These are phyloP conservation scores for Podila horticola DNA, from an alignment of 192 early-diverging fungal species.

Conservation along the genomic window DNA sequence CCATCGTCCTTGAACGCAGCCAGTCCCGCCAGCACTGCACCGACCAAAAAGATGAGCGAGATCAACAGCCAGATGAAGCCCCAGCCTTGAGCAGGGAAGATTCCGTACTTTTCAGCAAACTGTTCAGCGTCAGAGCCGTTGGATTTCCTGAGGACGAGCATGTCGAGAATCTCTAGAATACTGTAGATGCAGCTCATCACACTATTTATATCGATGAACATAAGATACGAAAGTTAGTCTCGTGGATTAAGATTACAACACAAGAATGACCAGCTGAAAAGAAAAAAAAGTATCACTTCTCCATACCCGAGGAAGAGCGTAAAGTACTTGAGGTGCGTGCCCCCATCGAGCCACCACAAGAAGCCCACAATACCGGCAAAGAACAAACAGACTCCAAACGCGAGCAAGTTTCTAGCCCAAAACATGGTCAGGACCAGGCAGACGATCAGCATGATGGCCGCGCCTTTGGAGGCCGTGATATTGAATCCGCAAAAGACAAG, in stretches of 20 bases:
- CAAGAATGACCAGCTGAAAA: background rate
- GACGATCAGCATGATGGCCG: slow-evolving; percentile 85
- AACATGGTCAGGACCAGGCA: slow-evolving; percentile 83
- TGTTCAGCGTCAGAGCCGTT: slow-evolving; percentile 94
- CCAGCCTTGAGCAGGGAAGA: slow-evolving; percentile 84
- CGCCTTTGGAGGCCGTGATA: slow-evolving; percentile 85
- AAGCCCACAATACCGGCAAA: slow-evolving; percentile 86
- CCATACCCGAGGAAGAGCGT: slow-evolving; percentile 91
- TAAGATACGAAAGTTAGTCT: background rate
- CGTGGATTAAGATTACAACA: background rate
- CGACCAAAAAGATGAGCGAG: slow-evolving; percentile 81
- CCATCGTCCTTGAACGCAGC: slow-evolving; percentile 76
- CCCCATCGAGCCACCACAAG: slow-evolving; percentile 85
- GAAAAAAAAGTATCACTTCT: slow-evolving; percentile 37
- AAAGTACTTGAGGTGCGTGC: slow-evolving; percentile 85
- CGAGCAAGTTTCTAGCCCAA: slow-evolving; percentile 93
- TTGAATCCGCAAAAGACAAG: slow-evolving; percentile 96
- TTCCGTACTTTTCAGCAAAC: slow-evolving; percentile 82
- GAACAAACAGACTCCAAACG: slow-evolving; percentile 80
- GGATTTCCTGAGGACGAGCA: slow-evolving; percentile 89
- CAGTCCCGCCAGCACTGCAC: slow-evolving; percentile 83
- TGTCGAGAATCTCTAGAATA: slow-evolving; percentile 97
- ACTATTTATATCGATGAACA: slow-evolving; percentile 45
- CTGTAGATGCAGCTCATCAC: slow-evolving; percentile 95
- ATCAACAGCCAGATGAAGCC: slow-evolving; percentile 93